Conservation (phyloP, 305 asterid genomes). For the Fraxinus albicans region DNA sequence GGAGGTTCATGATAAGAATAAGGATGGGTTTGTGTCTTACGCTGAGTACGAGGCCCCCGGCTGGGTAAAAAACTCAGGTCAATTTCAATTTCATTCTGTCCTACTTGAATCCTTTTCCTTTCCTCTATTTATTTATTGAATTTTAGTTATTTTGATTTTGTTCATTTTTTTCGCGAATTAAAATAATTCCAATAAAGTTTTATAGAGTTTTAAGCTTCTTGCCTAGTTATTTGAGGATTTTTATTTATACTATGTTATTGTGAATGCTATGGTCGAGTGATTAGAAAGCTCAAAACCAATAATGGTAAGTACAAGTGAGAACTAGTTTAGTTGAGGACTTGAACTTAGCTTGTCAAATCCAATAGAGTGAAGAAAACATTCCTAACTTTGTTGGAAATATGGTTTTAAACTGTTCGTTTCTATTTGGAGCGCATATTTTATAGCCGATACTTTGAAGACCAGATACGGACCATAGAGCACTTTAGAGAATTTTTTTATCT, state of each 20-base stretch:
- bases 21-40: slow-evolving; percentile 79
- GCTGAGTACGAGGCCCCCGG: slow-evolving; percentile 90
- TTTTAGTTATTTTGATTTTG: slow-evolving; percentile 13
- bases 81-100: neutral
- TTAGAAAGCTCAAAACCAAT: neutral
- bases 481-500: no score
- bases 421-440: neutral
- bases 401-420: neutral
- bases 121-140: neutral
- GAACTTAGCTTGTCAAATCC: neutral
- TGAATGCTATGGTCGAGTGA: neutral
- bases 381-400: neutral
- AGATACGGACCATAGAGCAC: no score
- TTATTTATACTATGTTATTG: neutral
- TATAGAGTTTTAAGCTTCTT: neutral
- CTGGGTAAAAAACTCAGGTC: slow-evolving; percentile 73
- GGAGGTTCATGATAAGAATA: slow-evolving; percentile 85
- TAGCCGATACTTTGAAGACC: no score
- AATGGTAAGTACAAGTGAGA: neutral
- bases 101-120: neutral
- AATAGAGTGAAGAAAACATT: neutral
- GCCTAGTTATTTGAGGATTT: neutral
- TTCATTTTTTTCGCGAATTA: neutral
- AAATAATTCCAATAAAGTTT: neutral
- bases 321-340: neutral